Evolutionary conservation across 306 rosid species (phyloP).

Genomic region (Gastrolobium bilobum): DNA sequence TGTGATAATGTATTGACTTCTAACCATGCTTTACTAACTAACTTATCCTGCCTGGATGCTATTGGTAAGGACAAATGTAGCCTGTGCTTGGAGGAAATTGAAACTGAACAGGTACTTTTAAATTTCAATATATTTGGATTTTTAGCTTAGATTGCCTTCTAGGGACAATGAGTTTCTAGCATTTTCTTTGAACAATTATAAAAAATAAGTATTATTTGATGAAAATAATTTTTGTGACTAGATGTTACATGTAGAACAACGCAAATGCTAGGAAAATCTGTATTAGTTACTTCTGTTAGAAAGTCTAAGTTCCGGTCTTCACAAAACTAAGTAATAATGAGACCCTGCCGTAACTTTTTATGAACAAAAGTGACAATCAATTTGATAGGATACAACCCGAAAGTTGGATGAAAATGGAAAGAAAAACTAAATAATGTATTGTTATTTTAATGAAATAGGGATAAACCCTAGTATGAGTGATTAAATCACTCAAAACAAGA

Average conservation of each 20-base stretch:
- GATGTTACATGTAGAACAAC: slow-evolving; percentile 7
- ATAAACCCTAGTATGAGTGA: no score
- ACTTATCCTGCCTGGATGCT: slow-evolving; percentile 60
- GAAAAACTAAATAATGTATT: no score
- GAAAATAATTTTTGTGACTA: not conserved
- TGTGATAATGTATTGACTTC: slow-evolving; percentile 63
- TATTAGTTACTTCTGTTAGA: not conserved
- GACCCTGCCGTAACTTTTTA: not conserved
- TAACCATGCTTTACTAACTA: slow-evolving; percentile 63
- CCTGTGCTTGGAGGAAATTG: slow-evolving; percentile 53
- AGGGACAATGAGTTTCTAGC: slow-evolving; percentile 2
- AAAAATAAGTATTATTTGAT: not conserved
- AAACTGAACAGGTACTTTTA: slow-evolving; percentile 65
- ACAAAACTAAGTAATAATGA: no score
- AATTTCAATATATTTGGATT: slow-evolving; percentile 26
- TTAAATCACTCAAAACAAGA: no score
- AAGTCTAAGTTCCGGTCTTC: not conserved
- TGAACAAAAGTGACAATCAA: not conserved
- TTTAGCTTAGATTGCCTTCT: not conserved
- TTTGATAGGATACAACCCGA: no score
- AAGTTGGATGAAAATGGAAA: no score
- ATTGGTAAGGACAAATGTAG: slow-evolving; percentile 55
- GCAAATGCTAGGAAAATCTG: not conserved
- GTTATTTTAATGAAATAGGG: no score
- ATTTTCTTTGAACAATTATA: slow-evolving; percentile 16